Evolutionary conservation across 2,329 filamentous ascomycete species (phyloP).

Genomic region (Alternaria ethzedia): DNA sequence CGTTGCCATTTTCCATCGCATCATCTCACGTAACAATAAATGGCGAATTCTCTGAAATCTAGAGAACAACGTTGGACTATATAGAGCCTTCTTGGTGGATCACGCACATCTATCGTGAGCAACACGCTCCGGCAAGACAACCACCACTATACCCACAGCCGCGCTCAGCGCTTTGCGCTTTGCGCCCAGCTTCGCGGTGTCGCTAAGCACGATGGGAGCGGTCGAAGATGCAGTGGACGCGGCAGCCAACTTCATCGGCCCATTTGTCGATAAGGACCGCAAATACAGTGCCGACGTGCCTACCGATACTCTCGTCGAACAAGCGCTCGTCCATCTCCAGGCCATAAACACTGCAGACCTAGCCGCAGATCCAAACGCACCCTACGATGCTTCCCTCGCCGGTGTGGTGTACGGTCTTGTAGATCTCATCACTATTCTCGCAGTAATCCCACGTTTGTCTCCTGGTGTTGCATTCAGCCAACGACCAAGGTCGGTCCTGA

Average conservation of each 20-base stretch:
- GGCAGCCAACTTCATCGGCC: conserved; percentile 42
- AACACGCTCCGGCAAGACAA: background rate
- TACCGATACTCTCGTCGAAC: conserved; percentile 27
- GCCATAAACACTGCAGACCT: conserved; percentile 45
- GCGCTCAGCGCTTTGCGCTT: background rate
- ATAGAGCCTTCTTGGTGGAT: background rate
- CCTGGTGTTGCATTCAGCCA: conserved; percentile 41
- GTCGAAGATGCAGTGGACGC: conserved; percentile 43
- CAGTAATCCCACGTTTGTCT: conserved; percentile 45
- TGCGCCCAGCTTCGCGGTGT: background rate
- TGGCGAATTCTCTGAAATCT: background rate
- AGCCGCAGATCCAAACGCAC: conserved; percentile 38
- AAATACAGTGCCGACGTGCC: conserved; percentile 13
- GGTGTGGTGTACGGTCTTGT: conserved; percentile 48
- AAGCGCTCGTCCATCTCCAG: conserved; percentile 40
- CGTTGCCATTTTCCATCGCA: background rate
- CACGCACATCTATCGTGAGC: background rate
- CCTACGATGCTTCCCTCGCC: conserved; percentile 48
- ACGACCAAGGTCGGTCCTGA: conserved; percentile 44
- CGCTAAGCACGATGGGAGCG: conserved; percentile 28
- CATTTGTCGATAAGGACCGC: conserved; percentile 30
- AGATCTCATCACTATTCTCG: conserved; percentile 43
- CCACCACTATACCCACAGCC: background rate
- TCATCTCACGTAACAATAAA: background rate
- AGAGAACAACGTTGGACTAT: background rate